Conservation (phyloP, 331 rosid species). For the Cucumis variabilis region DNA sequence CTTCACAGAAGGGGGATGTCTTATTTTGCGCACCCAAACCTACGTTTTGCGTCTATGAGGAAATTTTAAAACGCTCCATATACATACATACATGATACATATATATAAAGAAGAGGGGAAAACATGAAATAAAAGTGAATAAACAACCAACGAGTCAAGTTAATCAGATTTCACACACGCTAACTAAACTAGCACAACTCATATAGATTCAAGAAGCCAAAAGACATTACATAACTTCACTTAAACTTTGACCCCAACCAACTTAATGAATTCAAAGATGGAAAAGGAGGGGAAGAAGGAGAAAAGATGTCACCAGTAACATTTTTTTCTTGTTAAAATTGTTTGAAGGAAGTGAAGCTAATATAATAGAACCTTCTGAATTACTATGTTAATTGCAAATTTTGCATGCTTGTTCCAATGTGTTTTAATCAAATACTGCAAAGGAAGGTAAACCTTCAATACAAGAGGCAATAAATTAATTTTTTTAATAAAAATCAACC, state of each 20-base stretch:
- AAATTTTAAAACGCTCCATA: too few species aligned
- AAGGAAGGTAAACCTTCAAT: neutral
- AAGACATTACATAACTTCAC: neutral
- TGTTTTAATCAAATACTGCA: slow-evolving; percentile 10
- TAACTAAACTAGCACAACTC: slow-evolving; percentile 1
- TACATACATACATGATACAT: too few species aligned
- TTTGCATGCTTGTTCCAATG: slow-evolving; percentile 82
- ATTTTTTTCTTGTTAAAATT: neutral
- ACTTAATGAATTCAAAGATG: neutral
- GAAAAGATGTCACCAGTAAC: neutral
- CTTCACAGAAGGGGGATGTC: too few species aligned
- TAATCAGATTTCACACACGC: neutral
- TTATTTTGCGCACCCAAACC: too few species aligned
- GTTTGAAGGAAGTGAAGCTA: too few species aligned
- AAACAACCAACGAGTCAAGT: neutral
- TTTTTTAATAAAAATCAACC: too few species aligned
- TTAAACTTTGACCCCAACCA: neutral
- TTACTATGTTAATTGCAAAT: slow-evolving; percentile 61
- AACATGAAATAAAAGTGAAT: neutral
- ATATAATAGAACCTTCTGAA: slow-evolving; percentile 69
- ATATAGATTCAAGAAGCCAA: neutral
- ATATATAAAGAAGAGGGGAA: too few species aligned
- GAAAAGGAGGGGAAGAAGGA: neutral
- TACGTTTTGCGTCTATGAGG: too few species aligned
- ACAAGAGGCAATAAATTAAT: too few species aligned